Evolutionary conservation across 306 rosid species (phyloP).

Genomic region (Castanea crenata): DNA sequence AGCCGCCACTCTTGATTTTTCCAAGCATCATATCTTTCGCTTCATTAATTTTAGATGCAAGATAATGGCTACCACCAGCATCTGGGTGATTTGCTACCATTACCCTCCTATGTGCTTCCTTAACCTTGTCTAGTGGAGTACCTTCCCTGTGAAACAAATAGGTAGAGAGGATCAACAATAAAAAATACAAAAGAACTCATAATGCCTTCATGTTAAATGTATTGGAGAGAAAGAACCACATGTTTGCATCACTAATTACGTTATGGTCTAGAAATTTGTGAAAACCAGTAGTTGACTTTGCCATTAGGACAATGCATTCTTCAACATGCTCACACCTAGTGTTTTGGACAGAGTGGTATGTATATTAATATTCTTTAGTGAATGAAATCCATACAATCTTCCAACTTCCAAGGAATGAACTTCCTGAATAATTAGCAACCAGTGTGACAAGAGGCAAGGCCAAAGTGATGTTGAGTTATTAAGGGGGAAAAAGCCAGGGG

Average conservation of each 20-base stretch:
- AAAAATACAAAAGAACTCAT: neutral
- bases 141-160: slow-evolving; percentile 46
- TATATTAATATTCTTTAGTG: neutral
- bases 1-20: slow-evolving; percentile 54
- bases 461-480: neutral
- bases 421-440: neutral
- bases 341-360: too few species aligned
- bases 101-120: slow-evolving; percentile 91
- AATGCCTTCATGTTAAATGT: neutral
- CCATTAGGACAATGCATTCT: neutral
- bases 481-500: neutral
- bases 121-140: slow-evolving; percentile 60
- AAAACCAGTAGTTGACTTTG: neutral
- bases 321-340: neutral
- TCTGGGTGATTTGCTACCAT: slow-evolving; percentile 98
- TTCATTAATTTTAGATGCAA: slow-evolving; percentile 90
- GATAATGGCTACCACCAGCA: slow-evolving; percentile 95
- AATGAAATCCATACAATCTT: neutral
- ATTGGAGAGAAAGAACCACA: neutral
- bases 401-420: neutral
- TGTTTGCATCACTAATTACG: neutral
- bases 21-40: slow-evolving; percentile 78
- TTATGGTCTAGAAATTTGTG: neutral
- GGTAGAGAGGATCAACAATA: neutral
- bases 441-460: neutral